These are phyloP conservation scores for Lachnellula suecica DNA, from an alignment of 2,329 filamentous ascomycete species.

Conservation along the genomic window DNA sequence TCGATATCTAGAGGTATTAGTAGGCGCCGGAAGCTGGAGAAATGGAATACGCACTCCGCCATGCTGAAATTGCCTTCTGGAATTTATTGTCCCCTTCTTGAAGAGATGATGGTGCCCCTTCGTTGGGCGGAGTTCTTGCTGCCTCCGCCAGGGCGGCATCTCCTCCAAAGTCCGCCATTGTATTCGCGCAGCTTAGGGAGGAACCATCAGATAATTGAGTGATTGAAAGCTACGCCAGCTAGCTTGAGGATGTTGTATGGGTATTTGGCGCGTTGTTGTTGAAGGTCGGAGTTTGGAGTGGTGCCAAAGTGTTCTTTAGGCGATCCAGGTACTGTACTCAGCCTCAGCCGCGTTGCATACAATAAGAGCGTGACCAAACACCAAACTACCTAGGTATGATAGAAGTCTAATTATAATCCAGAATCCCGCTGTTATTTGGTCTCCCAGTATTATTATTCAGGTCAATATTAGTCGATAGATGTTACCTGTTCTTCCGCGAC, in stretches of 20 bases:
- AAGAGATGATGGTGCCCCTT: constrained; percentile 16
- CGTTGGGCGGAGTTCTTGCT: constrained; percentile 8
- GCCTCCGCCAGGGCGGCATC: constrained; percentile 25
- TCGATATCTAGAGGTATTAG: constrained; percentile 68
- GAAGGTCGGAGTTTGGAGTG: too few relatives aligned
- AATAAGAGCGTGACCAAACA: too few relatives aligned
- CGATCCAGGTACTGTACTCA: too few relatives aligned
- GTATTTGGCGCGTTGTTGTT: not conserved
- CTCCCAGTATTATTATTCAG: too few relatives aligned
- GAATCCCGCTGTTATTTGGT: too few relatives aligned
- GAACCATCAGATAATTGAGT: constrained; percentile 14
- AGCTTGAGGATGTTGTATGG: not conserved
- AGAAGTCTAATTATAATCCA: too few relatives aligned
- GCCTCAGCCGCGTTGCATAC: too few relatives aligned
- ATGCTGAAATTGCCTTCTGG: constrained; percentile 91
- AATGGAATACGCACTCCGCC: constrained; percentile 69
- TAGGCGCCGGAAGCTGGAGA: constrained; percentile 5
- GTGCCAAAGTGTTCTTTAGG: too few relatives aligned
- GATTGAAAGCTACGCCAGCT: not conserved
- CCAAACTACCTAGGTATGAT: too few relatives aligned
- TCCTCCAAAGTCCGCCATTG: constrained; percentile 29
- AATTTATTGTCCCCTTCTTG: constrained; percentile 81
- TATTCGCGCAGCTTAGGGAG: constrained; percentile 11
- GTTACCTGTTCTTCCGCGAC: too few relatives aligned
- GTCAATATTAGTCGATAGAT: too few relatives aligned